Conservation (phyloP, 768 basidiomycete species). For the Tricholoma sp. region DNA sequence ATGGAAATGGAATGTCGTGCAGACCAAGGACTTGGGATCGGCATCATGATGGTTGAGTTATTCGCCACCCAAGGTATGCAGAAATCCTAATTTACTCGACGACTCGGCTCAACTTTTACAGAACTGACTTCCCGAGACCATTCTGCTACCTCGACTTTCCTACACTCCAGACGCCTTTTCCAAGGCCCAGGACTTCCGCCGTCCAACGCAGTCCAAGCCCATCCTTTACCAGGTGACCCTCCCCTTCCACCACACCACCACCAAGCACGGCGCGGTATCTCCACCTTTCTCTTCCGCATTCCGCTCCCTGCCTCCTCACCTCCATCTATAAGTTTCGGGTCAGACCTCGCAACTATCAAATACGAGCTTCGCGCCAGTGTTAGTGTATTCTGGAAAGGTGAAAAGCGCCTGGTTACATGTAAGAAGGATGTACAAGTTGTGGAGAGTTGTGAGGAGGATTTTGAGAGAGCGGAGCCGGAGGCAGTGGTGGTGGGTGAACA, state of each 20-base stretch:
- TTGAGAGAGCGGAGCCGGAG: slow-evolving; percentile 40
- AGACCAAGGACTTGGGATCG: slow-evolving; percentile 69
- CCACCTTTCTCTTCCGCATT: slow-evolving; percentile 78
- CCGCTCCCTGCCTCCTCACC: slow-evolving; percentile 65
- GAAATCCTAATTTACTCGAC: too few relatives aligned
- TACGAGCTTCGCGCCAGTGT: slow-evolving; percentile 75
- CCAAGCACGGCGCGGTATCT: slow-evolving; percentile 68
- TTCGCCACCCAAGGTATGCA: slow-evolving; percentile 62
- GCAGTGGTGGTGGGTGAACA: slow-evolving; percentile 67
- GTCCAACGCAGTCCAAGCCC: slow-evolving; percentile 73
- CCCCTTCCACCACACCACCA: slow-evolving; percentile 61
- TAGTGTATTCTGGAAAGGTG: slow-evolving; percentile 71
- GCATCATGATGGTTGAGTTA: slow-evolving; percentile 73
- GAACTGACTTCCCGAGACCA: slow-evolving; percentile 76
- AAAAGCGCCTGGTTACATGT: slow-evolving; percentile 62
- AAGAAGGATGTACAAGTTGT: slow-evolving; percentile 60
- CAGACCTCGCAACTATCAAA: slow-evolving; percentile 58
- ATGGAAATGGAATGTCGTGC: slow-evolving; percentile 77
- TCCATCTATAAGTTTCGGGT: slow-evolving; percentile 65
- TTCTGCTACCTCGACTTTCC: slow-evolving; percentile 73
- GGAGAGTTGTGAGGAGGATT: slow-evolving; percentile 43
- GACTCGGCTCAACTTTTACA: slow-evolving; percentile 22
- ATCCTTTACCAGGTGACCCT: slow-evolving; percentile 52
- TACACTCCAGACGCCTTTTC: slow-evolving; percentile 66
- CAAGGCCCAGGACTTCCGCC: slow-evolving; percentile 80